A percentile compares a stretch with the other conserved stretches of the same genome.
phyloP scores from a whole-genome alignment of 257 asterid genomes.

The Avicennia marina region DNA sequence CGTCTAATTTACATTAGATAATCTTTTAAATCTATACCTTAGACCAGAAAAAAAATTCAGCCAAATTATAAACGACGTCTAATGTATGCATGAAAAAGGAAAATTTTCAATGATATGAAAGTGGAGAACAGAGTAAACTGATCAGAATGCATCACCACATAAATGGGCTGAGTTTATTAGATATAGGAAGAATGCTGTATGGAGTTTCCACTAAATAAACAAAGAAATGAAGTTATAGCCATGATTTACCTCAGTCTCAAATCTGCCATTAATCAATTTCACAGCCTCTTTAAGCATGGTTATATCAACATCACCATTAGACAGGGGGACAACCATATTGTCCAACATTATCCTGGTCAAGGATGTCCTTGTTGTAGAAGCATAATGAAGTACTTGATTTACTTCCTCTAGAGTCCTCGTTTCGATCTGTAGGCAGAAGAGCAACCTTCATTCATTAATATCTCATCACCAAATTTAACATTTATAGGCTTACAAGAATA shows the following conservation, averaged over 20 bases:
- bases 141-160: background rate
- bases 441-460: background rate
- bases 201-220: background rate
- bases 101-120: too few relatives aligned
- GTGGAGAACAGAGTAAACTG: too few relatives aligned
- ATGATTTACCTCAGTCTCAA: conserved; percentile 79
- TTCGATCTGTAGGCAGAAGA: conserved; percentile 55
- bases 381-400: conserved; percentile 66
- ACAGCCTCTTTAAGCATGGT: conserved; percentile 95
- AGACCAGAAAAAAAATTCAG: too few relatives aligned
- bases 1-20: too few relatives aligned
- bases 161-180: background rate
- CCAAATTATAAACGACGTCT: too few relatives aligned
- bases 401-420: conserved; percentile 93
- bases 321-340: conserved; percentile 90
- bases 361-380: conserved; percentile 61
- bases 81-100: too few relatives aligned
- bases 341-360: conserved; percentile 90
- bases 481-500: background rate
- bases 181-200: background rate
- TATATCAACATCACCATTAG: conserved; percentile 70
- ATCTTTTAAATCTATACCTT: too few relatives aligned
- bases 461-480: conserved; percentile 2
- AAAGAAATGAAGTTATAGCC: background rate
- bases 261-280: conserved; percentile 58